Evolutionary conservation across 148 eudicot genomes (phyloP), one percentile per base, ranked within the genome.

Genomic region (Cornus controversa): DNA sequence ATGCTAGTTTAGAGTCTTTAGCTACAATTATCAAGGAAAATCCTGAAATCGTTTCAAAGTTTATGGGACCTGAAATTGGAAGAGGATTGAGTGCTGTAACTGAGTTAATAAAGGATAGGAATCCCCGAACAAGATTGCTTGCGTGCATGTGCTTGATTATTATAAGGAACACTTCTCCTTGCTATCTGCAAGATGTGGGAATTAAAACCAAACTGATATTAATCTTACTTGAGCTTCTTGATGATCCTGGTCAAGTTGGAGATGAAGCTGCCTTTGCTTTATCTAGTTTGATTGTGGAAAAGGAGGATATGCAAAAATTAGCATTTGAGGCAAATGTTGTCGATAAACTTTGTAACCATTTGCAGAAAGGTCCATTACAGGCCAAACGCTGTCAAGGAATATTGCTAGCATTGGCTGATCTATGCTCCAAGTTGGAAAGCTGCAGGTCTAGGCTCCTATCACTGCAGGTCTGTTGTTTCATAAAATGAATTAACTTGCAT

Each of bases 221-320:
- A 67, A 77, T 90, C 42, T 80, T 96, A 79, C 81, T 92, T 73
- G 99, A 93, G 84, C 99, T 96, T 88, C 87, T 96, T 72, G 94
- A 91, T 82, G 98, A 93, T 81, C 89, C 93, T 83, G 88, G 90
- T 82, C 95, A 90, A 93, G 99, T 93, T 85, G 99, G 99, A 70
- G 98, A 96, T 80, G 99, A 96, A 84, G 91, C 99, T 81, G 91
- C 91, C 22, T 93, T 93, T 84, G 95, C 87, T 29, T 80, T 96
- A 73, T 91, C 90, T 77, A 83, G 84, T 84, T 89, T 93, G 70
- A 81, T 92, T 70, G 80, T 82, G 22, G 92, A 83, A 25, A 86
- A 89, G 68, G 98, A 96, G 86, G 91, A 89, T 79, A 78, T 91
- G 66, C 99, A 96, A 74, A 89, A 83, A 74, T 71, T 91, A 79